phyloP scores from a whole-genome alignment of 2,329 filamentous ascomycete species.

The Madurella fahalii region DNA sequence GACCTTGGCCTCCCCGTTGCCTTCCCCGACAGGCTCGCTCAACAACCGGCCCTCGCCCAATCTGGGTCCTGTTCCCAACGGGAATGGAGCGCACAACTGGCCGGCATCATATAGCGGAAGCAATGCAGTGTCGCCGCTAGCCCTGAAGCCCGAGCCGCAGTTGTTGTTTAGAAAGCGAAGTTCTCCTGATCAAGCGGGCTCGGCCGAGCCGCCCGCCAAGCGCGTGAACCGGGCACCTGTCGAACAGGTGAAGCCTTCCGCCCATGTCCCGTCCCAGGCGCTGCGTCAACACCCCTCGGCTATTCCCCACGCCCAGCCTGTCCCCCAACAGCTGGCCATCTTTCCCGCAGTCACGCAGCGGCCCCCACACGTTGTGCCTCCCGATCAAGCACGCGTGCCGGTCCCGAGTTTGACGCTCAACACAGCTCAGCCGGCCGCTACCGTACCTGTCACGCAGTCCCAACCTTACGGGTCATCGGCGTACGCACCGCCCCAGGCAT shows the following conservation, averaged over 20 bases:
- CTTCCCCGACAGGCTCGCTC: constrained; percentile 44
- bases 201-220: constrained; percentile 53
- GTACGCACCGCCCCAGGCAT: constrained; percentile 42
- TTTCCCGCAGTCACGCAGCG: constrained; percentile 29
- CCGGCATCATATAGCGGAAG: constrained; percentile 29
- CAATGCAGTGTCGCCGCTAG: constrained; percentile 43
- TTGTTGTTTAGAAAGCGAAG: constrained; percentile 46
- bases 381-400: constrained; percentile 52
- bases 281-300: constrained; percentile 9
- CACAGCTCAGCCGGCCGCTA: constrained; percentile 36
- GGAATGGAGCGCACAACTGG: constrained; percentile 34
- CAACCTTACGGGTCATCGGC: constrained; percentile 35
- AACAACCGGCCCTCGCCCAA: constrained; percentile 40
- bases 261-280: constrained; percentile 20
- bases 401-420: constrained; percentile 68
- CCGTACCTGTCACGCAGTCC: constrained; percentile 11
- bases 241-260: constrained; percentile 7
- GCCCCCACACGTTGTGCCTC: constrained; percentile 36
- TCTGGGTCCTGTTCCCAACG: constrained; percentile 25
- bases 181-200: constrained; percentile 42
- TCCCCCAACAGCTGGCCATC: not conserved
- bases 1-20: constrained; percentile 43
- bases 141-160: constrained; percentile 39
- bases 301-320: not conserved
- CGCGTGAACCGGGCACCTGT: constrained; percentile 20